A percentile compares a stretch with the other conserved stretches of the same genome.
Conservation (phyloP, 129 eudicot species). For the Deinandra increscens region DNA sequence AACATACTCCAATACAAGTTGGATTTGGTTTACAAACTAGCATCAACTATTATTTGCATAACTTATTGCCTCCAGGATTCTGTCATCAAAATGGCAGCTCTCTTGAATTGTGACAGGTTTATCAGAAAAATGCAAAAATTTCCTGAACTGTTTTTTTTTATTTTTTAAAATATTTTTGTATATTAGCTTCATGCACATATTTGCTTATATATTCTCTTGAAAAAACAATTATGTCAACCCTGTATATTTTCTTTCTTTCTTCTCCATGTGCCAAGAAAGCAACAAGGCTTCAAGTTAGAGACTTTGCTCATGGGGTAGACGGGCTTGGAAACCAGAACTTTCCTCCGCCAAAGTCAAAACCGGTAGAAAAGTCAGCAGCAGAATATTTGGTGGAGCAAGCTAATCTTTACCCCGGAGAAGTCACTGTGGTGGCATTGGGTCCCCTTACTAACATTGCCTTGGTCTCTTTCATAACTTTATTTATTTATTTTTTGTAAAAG, state of each 20-base stretch:
- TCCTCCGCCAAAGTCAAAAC: constrained; percentile 85
- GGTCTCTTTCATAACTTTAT: constrained; percentile 42
- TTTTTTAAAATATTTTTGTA: no score
- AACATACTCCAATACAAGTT: not conserved
- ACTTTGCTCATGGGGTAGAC: constrained; percentile 90
- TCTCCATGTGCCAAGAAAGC: constrained; percentile 61
- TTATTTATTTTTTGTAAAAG: not conserved
- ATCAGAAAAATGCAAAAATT: not conserved
- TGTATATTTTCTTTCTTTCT: not conserved
- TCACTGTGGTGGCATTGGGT: constrained; percentile 91
- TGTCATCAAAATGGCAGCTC: not conserved
- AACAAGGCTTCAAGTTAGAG: constrained; percentile 89
- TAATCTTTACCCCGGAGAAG: constrained; percentile 71
- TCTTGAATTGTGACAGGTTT: not conserved
- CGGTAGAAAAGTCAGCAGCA: constrained; percentile 77
- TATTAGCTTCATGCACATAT: not conserved
- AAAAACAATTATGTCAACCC: not conserved
- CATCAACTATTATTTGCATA: not conserved
- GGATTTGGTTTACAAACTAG: not conserved
- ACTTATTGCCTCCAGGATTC: not conserved
- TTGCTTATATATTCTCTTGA: constrained; percentile 6
- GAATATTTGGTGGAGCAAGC: constrained; percentile 78
- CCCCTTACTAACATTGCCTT: constrained; percentile 93
- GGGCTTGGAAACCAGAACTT: constrained; percentile 99
- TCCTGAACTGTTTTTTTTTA: no score